Conservation (phyloP, 1,284 basidiomycete genomes). For the Exobasidium rhododendri region DNA sequence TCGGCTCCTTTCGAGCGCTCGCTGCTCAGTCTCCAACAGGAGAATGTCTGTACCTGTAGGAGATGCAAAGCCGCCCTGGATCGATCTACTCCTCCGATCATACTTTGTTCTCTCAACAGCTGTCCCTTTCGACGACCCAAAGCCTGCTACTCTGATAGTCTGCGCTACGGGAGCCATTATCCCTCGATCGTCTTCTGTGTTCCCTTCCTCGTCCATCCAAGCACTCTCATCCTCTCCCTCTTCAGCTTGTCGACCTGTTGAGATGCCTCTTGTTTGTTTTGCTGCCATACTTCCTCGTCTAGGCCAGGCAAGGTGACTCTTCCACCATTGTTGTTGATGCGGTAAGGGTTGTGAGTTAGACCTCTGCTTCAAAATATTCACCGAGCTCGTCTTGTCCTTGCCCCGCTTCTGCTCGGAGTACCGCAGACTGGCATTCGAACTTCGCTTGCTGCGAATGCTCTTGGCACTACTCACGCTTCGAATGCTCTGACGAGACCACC, state of each 20-base stretch:
- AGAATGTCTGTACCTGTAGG: too few relatives aligned
- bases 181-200: slow-evolving; percentile 3
- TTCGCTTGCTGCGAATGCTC: slow-evolving; percentile 9
- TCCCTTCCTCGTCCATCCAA: not conserved
- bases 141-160: too few relatives aligned
- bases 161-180: not conserved
- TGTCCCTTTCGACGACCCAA: too few relatives aligned
- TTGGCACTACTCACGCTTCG: not conserved
- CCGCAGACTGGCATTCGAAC: slow-evolving; percentile 6
- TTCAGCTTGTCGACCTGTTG: not conserved
- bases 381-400: not conserved
- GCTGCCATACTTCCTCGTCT: not conserved
- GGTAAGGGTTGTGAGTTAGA: not conserved
- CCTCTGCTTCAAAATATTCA: not conserved
- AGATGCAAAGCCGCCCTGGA: not conserved
- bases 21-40: not conserved
- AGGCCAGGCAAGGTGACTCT: not conserved
- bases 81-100: not conserved
- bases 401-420: not conserved
- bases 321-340: not conserved
- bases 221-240: not conserved
- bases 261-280: too few relatives aligned
- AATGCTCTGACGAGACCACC: not conserved
- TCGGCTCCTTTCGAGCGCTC: not conserved
- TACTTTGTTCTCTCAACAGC: not conserved